Conservation (phyloP, 2,329 filamentous ascomycete genomes). For the Fusarium sp. region DNA sequence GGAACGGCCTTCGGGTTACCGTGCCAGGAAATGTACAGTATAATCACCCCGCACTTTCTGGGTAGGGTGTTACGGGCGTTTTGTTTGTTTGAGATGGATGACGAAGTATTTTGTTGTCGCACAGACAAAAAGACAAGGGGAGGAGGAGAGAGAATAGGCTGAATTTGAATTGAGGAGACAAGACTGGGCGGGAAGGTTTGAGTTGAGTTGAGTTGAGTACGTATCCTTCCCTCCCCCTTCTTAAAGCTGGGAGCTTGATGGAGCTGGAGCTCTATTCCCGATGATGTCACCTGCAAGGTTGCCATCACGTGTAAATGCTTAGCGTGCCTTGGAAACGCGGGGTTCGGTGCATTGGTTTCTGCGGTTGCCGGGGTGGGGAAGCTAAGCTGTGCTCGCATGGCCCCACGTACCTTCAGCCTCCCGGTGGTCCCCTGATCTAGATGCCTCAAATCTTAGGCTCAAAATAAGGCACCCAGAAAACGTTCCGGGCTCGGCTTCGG, state of each 20-base stretch:
- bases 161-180: constrained; percentile 29
- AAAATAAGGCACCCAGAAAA: constrained; percentile 43
- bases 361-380: constrained; percentile 11
- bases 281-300: constrained; percentile 40
- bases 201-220: constrained; percentile 22
- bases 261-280: constrained; percentile 33
- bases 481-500: constrained; percentile 46
- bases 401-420: constrained; percentile 18
- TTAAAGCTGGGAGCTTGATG: constrained; percentile 41
- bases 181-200: constrained; percentile 17
- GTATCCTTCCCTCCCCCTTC: constrained; percentile 42
- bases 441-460: constrained; percentile 44
- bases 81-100: constrained; percentile 13
- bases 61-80: constrained; percentile 11
- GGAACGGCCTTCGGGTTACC: constrained; percentile 42
- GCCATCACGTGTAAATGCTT: constrained; percentile 39
- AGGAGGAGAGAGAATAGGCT: constrained; percentile 34
- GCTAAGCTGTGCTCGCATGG: constrained; percentile 4
- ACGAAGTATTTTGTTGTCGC: constrained; percentile 15
- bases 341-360: constrained; percentile 38
- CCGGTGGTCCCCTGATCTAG: background rate
- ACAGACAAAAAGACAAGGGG: constrained; percentile 8
- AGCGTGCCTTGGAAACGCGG: constrained; percentile 42
- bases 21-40: constrained; percentile 31
- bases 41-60: constrained; percentile 43